Evolutionary conservation across 305 asterid species (phyloP).

Genomic region (Solanum chacoense): DNA sequence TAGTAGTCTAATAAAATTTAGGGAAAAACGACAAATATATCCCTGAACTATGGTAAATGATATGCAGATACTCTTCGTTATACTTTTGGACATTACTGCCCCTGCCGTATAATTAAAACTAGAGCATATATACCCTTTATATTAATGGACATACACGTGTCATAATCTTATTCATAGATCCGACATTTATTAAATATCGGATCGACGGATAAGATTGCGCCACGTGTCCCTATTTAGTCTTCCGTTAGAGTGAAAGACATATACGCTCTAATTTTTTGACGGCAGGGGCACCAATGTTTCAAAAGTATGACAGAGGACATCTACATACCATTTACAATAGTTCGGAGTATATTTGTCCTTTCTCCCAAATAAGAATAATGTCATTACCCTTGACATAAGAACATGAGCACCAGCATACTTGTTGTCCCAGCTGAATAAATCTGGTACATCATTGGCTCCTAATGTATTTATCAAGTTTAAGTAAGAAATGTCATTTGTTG

Average conservation of each 20-base stretch:
- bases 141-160: background rate
- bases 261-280: background rate
- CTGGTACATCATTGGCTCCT: slow-evolving; percentile 49
- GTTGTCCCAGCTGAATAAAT: slow-evolving; percentile 88
- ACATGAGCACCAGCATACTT: slow-evolving; percentile 85
- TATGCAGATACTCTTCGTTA: background rate
- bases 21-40: background rate
- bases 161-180: background rate
- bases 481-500: slow-evolving; percentile 54
- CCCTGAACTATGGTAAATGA: too few relatives aligned
- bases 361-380: background rate
- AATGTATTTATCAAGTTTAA: slow-evolving; percentile 32
- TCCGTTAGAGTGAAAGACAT: background rate
- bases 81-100: background rate
- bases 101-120: background rate
- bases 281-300: background rate
- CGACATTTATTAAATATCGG: background rate
- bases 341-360: background rate
- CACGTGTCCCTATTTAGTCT: background rate
- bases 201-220: too few relatives aligned
- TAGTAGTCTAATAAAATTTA: background rate
- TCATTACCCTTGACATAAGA: slow-evolving; percentile 63
- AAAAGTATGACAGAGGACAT: background rate
- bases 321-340: background rate
- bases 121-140: background rate